Conservation (phyloP, 2,329 filamentous ascomycete species). For the Ophiocordyceps australis region DNA sequence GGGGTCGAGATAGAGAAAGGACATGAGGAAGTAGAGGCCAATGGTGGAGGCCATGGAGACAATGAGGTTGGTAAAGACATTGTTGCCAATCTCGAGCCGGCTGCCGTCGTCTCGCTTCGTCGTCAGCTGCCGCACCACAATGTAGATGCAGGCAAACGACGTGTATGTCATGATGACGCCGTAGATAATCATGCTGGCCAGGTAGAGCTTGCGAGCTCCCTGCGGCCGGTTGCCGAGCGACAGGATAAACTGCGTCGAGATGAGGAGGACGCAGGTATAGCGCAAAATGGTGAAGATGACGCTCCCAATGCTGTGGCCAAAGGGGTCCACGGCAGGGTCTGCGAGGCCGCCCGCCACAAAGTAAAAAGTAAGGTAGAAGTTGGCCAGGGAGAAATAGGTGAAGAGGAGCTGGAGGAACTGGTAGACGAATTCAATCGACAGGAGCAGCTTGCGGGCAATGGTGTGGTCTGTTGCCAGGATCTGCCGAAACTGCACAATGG, state of each 20-base stretch:
- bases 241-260: conserved; percentile 88
- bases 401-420: conserved; percentile 86
- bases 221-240: conserved; percentile 93
- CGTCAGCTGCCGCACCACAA: conserved; percentile 67
- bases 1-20: conserved; percentile 87
- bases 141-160: conserved; percentile 73
- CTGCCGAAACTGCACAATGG: conserved; percentile 83
- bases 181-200: conserved; percentile 79
- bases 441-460: conserved; percentile 67
- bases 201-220: conserved; percentile 80
- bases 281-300: conserved; percentile 76
- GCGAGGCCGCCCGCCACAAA: conserved; percentile 86
- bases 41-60: conserved; percentile 77
- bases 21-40: conserved; percentile 92
- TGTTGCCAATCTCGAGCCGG: conserved; percentile 50
- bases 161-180: conserved; percentile 92
- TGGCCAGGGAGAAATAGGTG: conserved; percentile 94
- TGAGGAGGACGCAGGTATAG: conserved; percentile 73
- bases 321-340: conserved; percentile 68
- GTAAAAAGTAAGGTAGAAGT: conserved; percentile 98
- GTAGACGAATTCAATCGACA: conserved; percentile 92
- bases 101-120: conserved; percentile 21
- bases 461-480: conserved; percentile 90
- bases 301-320: conserved; percentile 69
- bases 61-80: conserved; percentile 88